Evolutionary conservation across 768 basidiomycete genomes (phyloP).

Genomic region (Lactarius vividus): DNA sequence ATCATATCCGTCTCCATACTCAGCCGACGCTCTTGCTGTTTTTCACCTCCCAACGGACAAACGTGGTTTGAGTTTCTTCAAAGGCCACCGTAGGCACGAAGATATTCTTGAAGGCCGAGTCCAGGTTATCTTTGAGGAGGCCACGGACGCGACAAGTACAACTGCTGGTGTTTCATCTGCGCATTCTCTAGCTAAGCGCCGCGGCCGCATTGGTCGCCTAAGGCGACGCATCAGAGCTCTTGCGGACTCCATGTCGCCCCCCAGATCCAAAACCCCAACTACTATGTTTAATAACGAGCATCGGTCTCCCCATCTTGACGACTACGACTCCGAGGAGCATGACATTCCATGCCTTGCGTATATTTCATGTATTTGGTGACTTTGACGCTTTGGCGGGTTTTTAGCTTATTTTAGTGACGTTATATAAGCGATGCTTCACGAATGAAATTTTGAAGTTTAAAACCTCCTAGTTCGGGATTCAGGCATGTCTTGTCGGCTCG

Average conservation of each 20-base stretch:
- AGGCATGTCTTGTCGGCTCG: not conserved
- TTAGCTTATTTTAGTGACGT: not conserved
- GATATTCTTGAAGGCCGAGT: conserved; percentile 1
- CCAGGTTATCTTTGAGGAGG: not conserved
- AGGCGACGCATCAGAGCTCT: conserved; percentile 12
- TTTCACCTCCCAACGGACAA: conserved; percentile 4
- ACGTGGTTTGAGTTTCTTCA: not conserved
- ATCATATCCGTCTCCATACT: conserved; percentile 20
- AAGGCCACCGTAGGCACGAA: not conserved
- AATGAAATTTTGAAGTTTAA: not conserved
- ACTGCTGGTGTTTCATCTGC: not conserved
- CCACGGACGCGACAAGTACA: not conserved
- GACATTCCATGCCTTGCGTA: conserved; percentile 26
- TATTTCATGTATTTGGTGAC: conserved; percentile 18
- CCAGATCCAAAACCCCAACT: conserved; percentile 1
- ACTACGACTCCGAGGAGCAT: conserved; percentile 5
- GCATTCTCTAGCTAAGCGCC: not conserved
- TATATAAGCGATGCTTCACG: conserved; percentile 1
- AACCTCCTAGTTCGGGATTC: not conserved
- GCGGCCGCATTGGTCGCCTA: not conserved
- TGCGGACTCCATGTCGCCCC: not conserved
- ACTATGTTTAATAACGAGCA: not conserved
- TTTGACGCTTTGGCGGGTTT: not conserved
- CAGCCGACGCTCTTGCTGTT: conserved; percentile 13
- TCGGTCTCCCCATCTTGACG: not conserved